Evolutionary conservation across 306 rosid genomes (phyloP).

Genomic region (Lathyrus oleraceus): DNA sequence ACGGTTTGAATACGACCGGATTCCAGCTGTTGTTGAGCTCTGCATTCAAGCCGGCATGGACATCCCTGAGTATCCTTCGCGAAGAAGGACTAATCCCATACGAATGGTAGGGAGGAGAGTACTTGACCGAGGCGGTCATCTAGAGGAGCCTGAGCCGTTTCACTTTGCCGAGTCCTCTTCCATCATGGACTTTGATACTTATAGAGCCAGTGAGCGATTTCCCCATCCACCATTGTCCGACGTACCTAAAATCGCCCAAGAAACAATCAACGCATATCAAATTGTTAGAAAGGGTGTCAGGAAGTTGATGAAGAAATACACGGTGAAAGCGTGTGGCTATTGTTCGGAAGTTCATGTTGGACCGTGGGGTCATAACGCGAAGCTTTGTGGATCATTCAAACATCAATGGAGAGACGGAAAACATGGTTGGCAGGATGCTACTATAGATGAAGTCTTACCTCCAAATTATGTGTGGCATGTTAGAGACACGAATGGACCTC

Average conservation of each 20-base stretch:
- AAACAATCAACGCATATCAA: constrained; percentile 72
- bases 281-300: constrained; percentile 63
- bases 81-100: constrained; percentile 78
- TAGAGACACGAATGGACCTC: constrained; percentile 72
- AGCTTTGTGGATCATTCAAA: constrained; percentile 93
- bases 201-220: constrained; percentile 59
- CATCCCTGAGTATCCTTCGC: constrained; percentile 88
- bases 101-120: constrained; percentile 76
- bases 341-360: constrained; percentile 99
- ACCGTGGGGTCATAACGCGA: constrained; percentile 97
- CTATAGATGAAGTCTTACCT: constrained; percentile 79
- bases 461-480: constrained; percentile 94
- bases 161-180: constrained; percentile 49
- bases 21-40: constrained; percentile 92
- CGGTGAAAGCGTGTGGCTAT: constrained; percentile 93
- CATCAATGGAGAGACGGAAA: constrained; percentile 99
- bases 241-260: constrained; percentile 71
- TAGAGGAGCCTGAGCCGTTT: constrained; percentile 72
- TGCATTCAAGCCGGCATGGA: constrained; percentile 98
- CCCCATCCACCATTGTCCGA: constrained; percentile 57
- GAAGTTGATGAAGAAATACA: constrained; percentile 79
- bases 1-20: constrained; percentile 83
- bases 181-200: constrained; percentile 70
- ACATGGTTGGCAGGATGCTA: constrained; percentile 99
- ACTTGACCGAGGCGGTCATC: constrained; percentile 73